A percentile compares a stretch with the other conserved stretches of the same genome.
Conservation (phyloP, 2,329 filamentous ascomycete genomes). For the Endothia cerciana region DNA sequence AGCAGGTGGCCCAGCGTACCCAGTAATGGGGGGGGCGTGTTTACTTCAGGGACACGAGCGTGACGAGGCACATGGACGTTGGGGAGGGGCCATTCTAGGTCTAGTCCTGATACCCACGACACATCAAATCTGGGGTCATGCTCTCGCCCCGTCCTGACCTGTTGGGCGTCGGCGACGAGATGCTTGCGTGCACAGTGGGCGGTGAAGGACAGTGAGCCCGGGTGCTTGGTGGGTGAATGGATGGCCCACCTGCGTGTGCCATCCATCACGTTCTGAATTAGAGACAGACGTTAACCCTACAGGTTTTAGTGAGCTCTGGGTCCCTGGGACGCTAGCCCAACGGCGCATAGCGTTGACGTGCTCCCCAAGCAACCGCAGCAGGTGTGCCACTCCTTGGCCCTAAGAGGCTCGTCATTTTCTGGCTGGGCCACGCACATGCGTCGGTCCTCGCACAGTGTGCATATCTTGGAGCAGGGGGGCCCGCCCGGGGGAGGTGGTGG, state of each 20-base stretch:
- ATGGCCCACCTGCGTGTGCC: conserved; percentile 9
- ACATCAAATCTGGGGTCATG: background rate
- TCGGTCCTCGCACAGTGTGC: background rate
- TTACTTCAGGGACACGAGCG: conserved; percentile 6
- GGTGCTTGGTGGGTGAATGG: background rate
- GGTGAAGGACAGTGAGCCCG: conserved; percentile 6
- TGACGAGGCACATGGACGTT: background rate
- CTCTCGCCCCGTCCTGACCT: background rate
- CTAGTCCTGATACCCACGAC: background rate
- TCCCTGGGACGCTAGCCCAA: conserved; percentile 20
- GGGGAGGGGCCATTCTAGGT: background rate
- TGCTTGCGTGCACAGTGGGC: conserved; percentile 9
- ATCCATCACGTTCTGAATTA: conserved; percentile 15
- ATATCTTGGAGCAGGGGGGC: background rate
- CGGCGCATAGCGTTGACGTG: conserved; percentile 9
- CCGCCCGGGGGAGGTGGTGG: background rate
- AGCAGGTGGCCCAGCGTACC: too few species aligned
- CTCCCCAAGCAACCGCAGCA: background rate
- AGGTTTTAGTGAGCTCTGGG: background rate
- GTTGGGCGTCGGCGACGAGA: background rate
- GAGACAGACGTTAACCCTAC: conserved; percentile 16
- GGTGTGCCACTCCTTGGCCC: background rate
- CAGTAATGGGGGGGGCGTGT: conserved; percentile 4
- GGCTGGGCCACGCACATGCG: background rate
- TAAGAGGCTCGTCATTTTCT: conserved; percentile 6